Evolutionary conservation across 805 yeast genomes (phyloP), one percentile per base, ranked within the genome.

Genomic region (Candida sithepensis): DNA sequence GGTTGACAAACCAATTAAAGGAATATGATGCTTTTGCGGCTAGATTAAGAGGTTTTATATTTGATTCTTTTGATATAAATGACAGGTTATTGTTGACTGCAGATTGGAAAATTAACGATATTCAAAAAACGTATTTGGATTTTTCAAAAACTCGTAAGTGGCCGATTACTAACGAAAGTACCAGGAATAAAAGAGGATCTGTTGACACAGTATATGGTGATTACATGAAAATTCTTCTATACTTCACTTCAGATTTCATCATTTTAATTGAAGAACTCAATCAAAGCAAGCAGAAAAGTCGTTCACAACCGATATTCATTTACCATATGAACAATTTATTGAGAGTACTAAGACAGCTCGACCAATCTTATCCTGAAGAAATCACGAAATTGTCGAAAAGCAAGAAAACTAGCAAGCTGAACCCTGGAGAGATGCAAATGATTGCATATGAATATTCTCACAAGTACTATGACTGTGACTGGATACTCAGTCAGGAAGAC

Each of bases 11-110:
- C 38, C 60, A 54, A 46, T 45, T 59, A 23, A 45, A 48, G 32
- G 52, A 58, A 8, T 48, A 58, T 36, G 66, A 64, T 40, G 36
- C 51, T 2, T 57, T 57, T 48, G 49, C 61, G 0, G 47, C 64
- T 3, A 50, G 55, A 13, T 50, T 64, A 22, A 49, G 63, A 4
- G 38, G 44, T 3, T 59, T 61, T 42, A 55, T 65, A 30, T 44
- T 45, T 26, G 52, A 55, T 26, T 46, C 65, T n/a, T 60, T 65
- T 26, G 62, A 58, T 42, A 59, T 60, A 16, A 59, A 49, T 45
- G 70, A 66, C 46, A 66, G 63, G 43, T 44, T 66, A 10, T 51
- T 62, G 21, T 49, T 57, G 26, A 45, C 64, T 3, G 45, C 52
- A 19, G 61, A 64, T 38, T 66, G 68, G 68, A 51, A 53, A 18